phyloP scores from a whole-genome alignment of 164 flowering plant species.

The Chimonanthus praecox region DNA sequence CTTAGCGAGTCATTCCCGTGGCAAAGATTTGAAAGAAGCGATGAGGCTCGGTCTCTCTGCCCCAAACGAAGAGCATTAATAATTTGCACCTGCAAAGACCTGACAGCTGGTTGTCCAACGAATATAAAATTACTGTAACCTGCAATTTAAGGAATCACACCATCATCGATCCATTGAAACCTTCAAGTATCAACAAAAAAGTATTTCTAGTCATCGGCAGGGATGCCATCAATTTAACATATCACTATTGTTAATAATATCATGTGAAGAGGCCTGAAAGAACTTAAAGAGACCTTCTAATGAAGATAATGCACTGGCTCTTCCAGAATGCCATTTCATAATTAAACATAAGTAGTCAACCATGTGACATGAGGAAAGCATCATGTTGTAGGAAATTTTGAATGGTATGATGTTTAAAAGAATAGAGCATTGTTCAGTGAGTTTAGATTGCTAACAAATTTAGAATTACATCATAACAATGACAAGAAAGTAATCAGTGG shows the following conservation, averaged over 20 bases:
- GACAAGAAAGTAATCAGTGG: background rate
- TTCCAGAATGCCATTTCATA: background rate
- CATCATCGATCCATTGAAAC: background rate
- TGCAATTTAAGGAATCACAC: constrained; percentile 19
- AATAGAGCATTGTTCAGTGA: background rate
- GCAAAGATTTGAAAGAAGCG: constrained; percentile 42
- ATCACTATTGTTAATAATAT: background rate
- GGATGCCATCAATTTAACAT: background rate
- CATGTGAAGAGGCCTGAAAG: background rate
- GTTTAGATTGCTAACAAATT: background rate
- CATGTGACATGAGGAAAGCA: background rate
- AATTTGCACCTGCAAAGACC: constrained; percentile 42
- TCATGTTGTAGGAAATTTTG: background rate
- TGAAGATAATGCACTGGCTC: background rate
- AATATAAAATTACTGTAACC: constrained; percentile 14
- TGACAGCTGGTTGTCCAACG: constrained; percentile 16
- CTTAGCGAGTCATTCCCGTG: constrained; percentile 16
- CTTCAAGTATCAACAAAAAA: background rate
- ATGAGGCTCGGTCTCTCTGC: constrained; percentile 50
- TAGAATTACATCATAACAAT: background rate
- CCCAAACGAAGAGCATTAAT: constrained; percentile 64
- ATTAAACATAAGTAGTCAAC: background rate
- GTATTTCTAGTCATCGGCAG: background rate
- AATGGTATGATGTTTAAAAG: background rate
- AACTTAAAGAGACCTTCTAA: background rate